Evolutionary conservation across 2,329 filamentous ascomycete genomes (phyloP).

Genomic region (Pseudogymnoascus sp.): DNA sequence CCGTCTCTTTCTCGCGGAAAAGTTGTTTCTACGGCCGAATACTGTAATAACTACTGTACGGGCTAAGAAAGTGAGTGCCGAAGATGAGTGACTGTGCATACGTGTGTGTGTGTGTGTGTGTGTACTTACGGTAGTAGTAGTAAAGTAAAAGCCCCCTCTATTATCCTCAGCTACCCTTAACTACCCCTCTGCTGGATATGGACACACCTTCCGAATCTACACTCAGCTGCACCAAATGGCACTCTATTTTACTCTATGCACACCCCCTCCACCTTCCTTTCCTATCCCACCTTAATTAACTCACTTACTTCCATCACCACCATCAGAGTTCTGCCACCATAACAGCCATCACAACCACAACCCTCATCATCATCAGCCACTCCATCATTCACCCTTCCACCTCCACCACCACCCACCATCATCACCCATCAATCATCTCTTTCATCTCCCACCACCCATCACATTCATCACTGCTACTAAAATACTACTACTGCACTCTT

Average conservation of each 20-base stretch:
- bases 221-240: background rate
- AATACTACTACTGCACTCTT: too few species aligned
- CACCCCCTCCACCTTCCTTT: background rate
- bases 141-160: too few species aligned
- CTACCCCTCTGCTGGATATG: background rate
- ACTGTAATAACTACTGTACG: too few species aligned
- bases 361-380: background rate
- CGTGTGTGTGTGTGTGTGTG: too few species aligned
- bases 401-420: background rate
- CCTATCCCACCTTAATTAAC: background rate
- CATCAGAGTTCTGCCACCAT: background rate
- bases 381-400: background rate
- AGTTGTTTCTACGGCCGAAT: too few species aligned
- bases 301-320: too few species aligned
- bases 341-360: background rate
- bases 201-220: background rate
- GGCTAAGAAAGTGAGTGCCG: too few species aligned
- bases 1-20: background rate
- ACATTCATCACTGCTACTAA: background rate
- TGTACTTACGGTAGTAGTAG: too few species aligned
- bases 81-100: too few species aligned
- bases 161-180: background rate
- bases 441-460: background rate
- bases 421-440: background rate
- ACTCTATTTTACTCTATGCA: too few species aligned